These are phyloP conservation scores for Tolypocladium capitatum DNA, from an alignment of 2,329 filamentous ascomycete species.

Conservation along the genomic window DNA sequence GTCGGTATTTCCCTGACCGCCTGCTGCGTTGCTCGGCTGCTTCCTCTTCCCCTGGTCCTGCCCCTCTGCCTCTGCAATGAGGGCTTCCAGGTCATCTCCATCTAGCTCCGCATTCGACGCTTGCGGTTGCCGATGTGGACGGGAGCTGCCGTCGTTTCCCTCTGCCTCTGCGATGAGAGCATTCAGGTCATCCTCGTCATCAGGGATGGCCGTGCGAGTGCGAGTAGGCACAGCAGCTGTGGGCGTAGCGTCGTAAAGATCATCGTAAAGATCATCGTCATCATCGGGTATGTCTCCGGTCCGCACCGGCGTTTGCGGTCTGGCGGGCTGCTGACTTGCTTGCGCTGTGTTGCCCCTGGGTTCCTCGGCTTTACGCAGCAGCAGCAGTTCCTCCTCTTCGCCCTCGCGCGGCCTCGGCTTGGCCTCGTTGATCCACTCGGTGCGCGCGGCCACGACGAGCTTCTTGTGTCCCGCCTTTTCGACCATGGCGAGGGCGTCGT, in stretches of 20 bases:
- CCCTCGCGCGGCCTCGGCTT: slow-evolving; percentile 35
- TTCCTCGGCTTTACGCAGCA: slow-evolving; percentile 5
- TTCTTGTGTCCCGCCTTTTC: slow-evolving; percentile 88
- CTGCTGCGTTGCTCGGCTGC: not conserved
- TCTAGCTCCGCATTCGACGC: not conserved
- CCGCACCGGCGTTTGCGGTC: slow-evolving; percentile 14
- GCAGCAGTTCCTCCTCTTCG: slow-evolving; percentile 14
- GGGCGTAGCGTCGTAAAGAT: slow-evolving; percentile 44
- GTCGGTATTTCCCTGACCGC: slow-evolving; percentile 14
- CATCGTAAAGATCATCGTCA: slow-evolving; percentile 43
- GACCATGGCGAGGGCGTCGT: slow-evolving; percentile 77
- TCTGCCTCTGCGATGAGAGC: slow-evolving; percentile 39
- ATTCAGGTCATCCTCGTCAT: slow-evolving; percentile 40
- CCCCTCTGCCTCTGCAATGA: slow-evolving; percentile 36
- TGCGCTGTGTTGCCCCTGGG: not conserved
- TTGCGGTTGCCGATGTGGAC: not conserved
- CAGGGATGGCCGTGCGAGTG: slow-evolving; percentile 14
- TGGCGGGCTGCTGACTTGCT: not conserved
- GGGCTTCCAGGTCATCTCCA: slow-evolving; percentile 36
- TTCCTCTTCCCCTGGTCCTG: slow-evolving; percentile 5
- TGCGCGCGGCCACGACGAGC: slow-evolving; percentile 57
- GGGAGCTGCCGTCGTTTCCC: slow-evolving; percentile 5
- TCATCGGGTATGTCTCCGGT: slow-evolving; percentile 19
- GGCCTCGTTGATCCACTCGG: slow-evolving; percentile 72
- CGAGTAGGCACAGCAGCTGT: slow-evolving; percentile 6